These are phyloP conservation scores for Geum urbanum DNA, from an alignment of 306 rosid species.

Conservation along the genomic window DNA sequence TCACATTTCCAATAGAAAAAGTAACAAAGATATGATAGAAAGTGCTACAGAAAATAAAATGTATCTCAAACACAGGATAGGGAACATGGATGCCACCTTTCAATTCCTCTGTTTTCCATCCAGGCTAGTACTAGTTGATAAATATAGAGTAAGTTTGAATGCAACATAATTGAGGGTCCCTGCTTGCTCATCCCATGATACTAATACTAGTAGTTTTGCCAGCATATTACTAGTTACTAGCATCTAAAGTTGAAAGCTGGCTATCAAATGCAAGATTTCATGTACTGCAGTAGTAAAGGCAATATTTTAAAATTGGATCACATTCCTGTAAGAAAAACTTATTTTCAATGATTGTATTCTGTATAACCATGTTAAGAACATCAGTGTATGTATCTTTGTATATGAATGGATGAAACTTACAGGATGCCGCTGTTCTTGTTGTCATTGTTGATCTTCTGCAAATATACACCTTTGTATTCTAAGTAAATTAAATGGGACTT, in stretches of 20 bases:
- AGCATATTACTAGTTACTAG: background rate
- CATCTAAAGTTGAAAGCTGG: background rate
- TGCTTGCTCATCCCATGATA: background rate
- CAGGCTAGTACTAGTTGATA: background rate
- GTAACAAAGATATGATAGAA: background rate
- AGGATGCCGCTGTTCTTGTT: too few relatives aligned
- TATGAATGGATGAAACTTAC: too few relatives aligned
- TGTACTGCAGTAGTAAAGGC: conserved; percentile 1
- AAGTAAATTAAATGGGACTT: too few relatives aligned
- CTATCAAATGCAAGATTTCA: background rate
- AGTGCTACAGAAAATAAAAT: background rate
- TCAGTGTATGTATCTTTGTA: too few relatives aligned
- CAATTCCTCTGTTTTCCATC: background rate
- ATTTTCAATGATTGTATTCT: too few relatives aligned
- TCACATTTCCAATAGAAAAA: background rate
- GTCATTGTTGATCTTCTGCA: too few relatives aligned
- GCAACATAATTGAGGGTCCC: background rate
- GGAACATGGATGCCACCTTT: background rate
- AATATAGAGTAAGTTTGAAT: background rate
- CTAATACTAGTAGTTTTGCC: background rate
- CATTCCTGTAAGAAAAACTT: too few relatives aligned
- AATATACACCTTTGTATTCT: too few relatives aligned
- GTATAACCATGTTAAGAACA: too few relatives aligned
- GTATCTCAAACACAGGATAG: background rate
- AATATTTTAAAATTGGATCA: background rate